A percentile compares a stretch with the other conserved stretches of the same genome.
Conservation (phyloP, 2,329 filamentous ascomycete genomes). For the Furcasterigmium sp. region DNA sequence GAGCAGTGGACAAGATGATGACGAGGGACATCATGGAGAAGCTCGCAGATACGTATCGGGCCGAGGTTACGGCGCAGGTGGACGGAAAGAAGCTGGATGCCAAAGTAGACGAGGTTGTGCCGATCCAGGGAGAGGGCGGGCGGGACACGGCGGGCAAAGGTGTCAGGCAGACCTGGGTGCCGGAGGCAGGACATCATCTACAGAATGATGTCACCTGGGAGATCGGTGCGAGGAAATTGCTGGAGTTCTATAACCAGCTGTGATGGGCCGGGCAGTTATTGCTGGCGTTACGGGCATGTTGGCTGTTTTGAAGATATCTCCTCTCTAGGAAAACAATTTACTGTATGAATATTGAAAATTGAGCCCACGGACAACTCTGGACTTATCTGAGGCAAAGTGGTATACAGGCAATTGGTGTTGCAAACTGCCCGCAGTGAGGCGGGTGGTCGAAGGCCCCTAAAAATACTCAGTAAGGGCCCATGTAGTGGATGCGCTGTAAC, state of each 20-base stretch:
- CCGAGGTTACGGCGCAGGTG: slow-evolving; percentile 23
- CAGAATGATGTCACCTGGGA: slow-evolving; percentile 47
- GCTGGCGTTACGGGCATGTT: neutral
- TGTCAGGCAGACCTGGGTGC: slow-evolving; percentile 34
- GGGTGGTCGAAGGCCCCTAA: too few species aligned
- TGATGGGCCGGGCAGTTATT: neutral
- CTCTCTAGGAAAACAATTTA: too few species aligned
- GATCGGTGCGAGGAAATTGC: slow-evolving; percentile 37
- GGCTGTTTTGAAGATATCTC: too few species aligned
- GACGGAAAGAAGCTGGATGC: slow-evolving; percentile 22
- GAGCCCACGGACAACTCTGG: too few species aligned
- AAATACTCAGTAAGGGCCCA: too few species aligned
- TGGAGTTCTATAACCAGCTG: slow-evolving; percentile 28
- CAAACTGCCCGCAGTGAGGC: too few species aligned
- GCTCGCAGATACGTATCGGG: slow-evolving; percentile 31
- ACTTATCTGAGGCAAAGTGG: too few species aligned
- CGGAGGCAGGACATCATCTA: slow-evolving; percentile 44
- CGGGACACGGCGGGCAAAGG: slow-evolving; percentile 24
- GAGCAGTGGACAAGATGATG: slow-evolving; percentile 35
- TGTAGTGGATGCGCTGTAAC: too few species aligned
- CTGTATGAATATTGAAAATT: too few species aligned
- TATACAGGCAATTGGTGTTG: too few species aligned
- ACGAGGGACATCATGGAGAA: slow-evolving; percentile 26
- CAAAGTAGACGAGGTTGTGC: slow-evolving; percentile 6
- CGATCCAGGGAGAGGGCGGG: slow-evolving; percentile 14